These are phyloP conservation scores for Naganishia onofrii DNA, from an alignment of 768 basidiomycete species.

Conservation along the genomic window DNA sequence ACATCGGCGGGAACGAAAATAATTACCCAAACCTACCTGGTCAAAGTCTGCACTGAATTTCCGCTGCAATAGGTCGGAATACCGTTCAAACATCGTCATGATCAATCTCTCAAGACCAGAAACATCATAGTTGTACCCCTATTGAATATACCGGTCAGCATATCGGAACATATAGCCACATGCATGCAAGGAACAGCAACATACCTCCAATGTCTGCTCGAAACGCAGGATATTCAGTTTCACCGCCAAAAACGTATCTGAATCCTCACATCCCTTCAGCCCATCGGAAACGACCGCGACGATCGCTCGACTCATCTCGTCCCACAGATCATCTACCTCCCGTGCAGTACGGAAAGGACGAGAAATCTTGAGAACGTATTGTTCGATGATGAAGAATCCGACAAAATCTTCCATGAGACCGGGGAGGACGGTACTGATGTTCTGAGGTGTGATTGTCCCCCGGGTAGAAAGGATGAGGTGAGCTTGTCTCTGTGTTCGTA, in stretches of 20 bases:
- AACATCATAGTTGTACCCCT: constrained; percentile 86
- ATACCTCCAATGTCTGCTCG: constrained; percentile 86
- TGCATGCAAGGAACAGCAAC: constrained; percentile 27
- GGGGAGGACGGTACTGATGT: constrained; percentile 58
- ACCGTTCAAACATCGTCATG: constrained; percentile 84
- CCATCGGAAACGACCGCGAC: constrained; percentile 71
- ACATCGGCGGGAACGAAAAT: neutral
- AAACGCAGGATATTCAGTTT: constrained; percentile 83
- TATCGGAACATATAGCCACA: neutral
- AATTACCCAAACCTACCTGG: constrained; percentile 58
- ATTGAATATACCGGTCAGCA: neutral
- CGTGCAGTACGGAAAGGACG: constrained; percentile 82
- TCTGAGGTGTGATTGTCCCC: constrained; percentile 48
- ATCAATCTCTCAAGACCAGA: constrained; percentile 77
- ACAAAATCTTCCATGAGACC: constrained; percentile 87
- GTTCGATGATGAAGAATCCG: constrained; percentile 96
- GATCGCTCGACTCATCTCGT: constrained; percentile 71
- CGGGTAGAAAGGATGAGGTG: constrained; percentile 74
- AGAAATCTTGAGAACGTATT: constrained; percentile 82
- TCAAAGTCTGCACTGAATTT: constrained; percentile 81
- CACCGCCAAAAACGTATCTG: constrained; percentile 73
- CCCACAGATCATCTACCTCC: constrained; percentile 95
- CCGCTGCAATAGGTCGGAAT: constrained; percentile 72
- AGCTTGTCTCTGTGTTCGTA: constrained; percentile 75
- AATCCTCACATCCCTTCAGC: constrained; percentile 69